Percentiles rank a stretch among this genome's conserved stretches.
These are phyloP conservation scores for Fusarium udum DNA, from an alignment of 2,329 filamentous ascomycete species.

Conservation along the genomic window DNA sequence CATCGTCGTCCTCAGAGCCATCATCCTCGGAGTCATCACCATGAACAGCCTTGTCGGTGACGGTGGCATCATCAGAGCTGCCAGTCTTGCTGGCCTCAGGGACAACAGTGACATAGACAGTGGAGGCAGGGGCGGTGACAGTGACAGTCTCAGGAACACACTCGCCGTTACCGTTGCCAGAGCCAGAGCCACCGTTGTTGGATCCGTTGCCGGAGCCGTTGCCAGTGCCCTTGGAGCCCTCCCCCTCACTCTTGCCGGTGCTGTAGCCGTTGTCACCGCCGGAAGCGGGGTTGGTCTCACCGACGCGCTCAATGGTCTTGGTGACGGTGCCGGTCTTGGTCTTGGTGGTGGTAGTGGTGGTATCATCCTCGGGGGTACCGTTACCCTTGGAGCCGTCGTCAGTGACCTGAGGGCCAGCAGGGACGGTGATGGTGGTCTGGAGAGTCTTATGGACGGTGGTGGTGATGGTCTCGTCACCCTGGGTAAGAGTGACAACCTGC, in stretches of 20 bases:
- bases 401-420: conserved; percentile 30
- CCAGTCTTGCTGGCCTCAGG: conserved; percentile 34
- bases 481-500: conserved; percentile 49
- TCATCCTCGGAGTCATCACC: conserved; percentile 27
- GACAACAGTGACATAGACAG: conserved; percentile 50
- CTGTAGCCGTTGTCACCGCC: conserved; percentile 34
- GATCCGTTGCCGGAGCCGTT: conserved; percentile 19
- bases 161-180: conserved; percentile 12
- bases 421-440: conserved; percentile 50
- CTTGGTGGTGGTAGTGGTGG: conserved; percentile 51
- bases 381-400: conserved; percentile 31
- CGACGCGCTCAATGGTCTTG: conserved; percentile 46
- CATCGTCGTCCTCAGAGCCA: conserved; percentile 25
- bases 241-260: conserved; percentile 15
- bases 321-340: conserved; percentile 51
- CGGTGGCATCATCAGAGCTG: conserved; percentile 31
- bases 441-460: conserved; percentile 57
- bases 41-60: conserved; percentile 30
- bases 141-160: conserved; percentile 44
- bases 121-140: conserved; percentile 47
- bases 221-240: conserved; percentile 23
- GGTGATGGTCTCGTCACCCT: conserved; percentile 51
- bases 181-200: neutral
- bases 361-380: conserved; percentile 41
- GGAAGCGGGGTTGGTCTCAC: conserved; percentile 36